Conservation (phyloP, 2,329 filamentous ascomycete species). For the Pseudovirgaria hyperparasitica region DNA sequence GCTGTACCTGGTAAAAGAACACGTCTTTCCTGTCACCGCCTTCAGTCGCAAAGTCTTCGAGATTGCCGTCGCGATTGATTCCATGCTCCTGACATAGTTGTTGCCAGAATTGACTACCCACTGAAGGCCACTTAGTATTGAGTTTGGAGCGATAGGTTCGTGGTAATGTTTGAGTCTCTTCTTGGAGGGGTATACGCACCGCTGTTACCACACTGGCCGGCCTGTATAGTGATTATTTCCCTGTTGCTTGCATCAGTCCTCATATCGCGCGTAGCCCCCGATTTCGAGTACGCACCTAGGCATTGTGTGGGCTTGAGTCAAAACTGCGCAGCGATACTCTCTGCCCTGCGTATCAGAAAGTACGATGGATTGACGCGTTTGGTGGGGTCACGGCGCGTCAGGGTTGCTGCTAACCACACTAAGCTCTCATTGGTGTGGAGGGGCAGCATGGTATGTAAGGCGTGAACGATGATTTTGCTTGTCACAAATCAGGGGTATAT, state of each 20-base stretch:
- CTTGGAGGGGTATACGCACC: constrained; percentile 55
- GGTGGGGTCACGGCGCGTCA: no score
- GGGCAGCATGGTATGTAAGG: no score
- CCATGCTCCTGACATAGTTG: constrained; percentile 96
- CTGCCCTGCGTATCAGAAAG: no score
- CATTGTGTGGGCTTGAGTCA: constrained; percentile 19
- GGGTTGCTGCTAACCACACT: no score
- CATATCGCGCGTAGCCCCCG: constrained; percentile 5
- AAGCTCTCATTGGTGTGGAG: no score
- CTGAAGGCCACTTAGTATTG: constrained; percentile 42
- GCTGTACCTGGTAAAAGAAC: constrained; percentile 83
- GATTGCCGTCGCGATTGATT: constrained; percentile 92
- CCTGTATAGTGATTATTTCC: constrained; percentile 98
- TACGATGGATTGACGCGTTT: no score
- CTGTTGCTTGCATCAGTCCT: constrained; percentile 32
- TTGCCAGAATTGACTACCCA: constrained; percentile 98
- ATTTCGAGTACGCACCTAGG: constrained; percentile 17
- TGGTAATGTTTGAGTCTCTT: constrained; percentile 2
- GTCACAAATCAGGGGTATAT: no score
- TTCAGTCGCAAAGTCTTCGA: constrained; percentile 95
- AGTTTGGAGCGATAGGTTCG: no score
- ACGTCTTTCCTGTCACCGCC: constrained; percentile 97
- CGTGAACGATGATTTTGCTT: no score
- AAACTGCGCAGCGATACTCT: no score
- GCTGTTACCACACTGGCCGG: constrained; percentile 98